phyloP scores from a whole-genome alignment of 192 early-diverging fungal genomes.

The Chytriomyces hyalinus region DNA sequence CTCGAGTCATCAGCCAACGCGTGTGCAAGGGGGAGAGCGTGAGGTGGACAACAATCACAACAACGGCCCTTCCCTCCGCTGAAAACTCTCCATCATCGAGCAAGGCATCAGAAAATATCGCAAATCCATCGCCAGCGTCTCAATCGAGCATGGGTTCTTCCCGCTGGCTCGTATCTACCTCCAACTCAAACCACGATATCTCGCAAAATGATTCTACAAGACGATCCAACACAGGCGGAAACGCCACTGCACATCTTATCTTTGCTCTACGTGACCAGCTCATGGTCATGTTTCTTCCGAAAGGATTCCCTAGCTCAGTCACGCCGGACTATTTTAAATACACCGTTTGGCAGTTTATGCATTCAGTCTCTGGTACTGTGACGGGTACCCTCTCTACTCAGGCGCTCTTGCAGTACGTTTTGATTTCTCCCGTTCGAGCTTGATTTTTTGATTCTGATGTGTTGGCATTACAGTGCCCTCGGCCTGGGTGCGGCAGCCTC shows the following conservation, averaged over 20 bases:
- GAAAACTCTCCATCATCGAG: no score
- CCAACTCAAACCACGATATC: no score
- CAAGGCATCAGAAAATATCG: no score
- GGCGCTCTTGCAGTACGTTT: conserved; percentile 69
- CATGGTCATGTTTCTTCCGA: conserved; percentile 71
- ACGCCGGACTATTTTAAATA: conserved; percentile 75
- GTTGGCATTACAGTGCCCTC: conserved; percentile 55
- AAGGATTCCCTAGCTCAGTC: conserved; percentile 74
- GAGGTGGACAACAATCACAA: not conserved
- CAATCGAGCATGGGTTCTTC: no score
- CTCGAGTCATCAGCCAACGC: not conserved
- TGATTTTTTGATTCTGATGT: not conserved
- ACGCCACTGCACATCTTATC: no score
- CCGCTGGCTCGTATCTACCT: no score
- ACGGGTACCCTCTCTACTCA: conserved; percentile 79
- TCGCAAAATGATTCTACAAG: no score
- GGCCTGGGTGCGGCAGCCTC: conserved; percentile 70
- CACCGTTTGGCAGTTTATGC: conserved; percentile 78
- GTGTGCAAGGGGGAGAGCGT: conserved; percentile 10
- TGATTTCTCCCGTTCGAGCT: not conserved
- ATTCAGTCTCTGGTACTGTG: conserved; percentile 76
- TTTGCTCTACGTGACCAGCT: conserved; percentile 9
- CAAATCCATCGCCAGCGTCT: no score
- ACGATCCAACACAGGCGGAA: no score
- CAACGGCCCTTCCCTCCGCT: not conserved